Evolutionary conservation across 1,284 basidiomycete genomes (phyloP).

Genomic region (Clitocybe nebularis): DNA sequence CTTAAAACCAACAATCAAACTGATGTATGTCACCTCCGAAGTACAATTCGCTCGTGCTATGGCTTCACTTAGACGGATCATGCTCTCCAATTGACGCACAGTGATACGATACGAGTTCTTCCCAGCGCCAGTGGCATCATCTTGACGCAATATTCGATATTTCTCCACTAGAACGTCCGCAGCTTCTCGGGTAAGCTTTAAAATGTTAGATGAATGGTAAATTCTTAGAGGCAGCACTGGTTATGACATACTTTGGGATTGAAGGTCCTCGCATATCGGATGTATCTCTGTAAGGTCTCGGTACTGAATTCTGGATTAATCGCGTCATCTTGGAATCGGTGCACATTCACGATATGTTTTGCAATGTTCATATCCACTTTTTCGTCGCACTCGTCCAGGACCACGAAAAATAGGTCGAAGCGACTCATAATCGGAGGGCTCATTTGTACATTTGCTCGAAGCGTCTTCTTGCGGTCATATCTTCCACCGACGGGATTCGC

Average conservation of each 20-base stretch:
- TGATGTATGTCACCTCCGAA: conserved; percentile 55
- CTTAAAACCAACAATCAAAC: not conserved
- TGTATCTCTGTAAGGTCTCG: conserved; percentile 94
- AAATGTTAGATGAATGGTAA: no score
- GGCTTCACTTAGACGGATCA: conserved; percentile 96
- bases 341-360: conserved; percentile 96
- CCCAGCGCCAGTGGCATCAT: conserved; percentile 85
- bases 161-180: conserved; percentile 94
- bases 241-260: conserved; percentile 75
- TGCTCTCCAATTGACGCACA: conserved; percentile 93
- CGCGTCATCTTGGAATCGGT: conserved; percentile 92
- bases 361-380: conserved; percentile 92
- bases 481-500: conserved; percentile 96
- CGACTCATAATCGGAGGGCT: conserved; percentile 99
- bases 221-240: no score
- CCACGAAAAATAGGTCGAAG: conserved; percentile 98
- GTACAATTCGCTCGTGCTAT: conserved; percentile 97
- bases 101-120: conserved; percentile 95
- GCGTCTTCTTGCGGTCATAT: conserved; percentile 93
- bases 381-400: conserved; percentile 96
- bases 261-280: conserved; percentile 95
- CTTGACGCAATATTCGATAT: conserved; percentile 89
- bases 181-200: conserved; percentile 86
- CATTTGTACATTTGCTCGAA: conserved; percentile 97
- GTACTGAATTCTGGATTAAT: conserved; percentile 97